phyloP scores from a whole-genome alignment of 1,284 basidiomycete genomes.

The Melampsora americana region DNA sequence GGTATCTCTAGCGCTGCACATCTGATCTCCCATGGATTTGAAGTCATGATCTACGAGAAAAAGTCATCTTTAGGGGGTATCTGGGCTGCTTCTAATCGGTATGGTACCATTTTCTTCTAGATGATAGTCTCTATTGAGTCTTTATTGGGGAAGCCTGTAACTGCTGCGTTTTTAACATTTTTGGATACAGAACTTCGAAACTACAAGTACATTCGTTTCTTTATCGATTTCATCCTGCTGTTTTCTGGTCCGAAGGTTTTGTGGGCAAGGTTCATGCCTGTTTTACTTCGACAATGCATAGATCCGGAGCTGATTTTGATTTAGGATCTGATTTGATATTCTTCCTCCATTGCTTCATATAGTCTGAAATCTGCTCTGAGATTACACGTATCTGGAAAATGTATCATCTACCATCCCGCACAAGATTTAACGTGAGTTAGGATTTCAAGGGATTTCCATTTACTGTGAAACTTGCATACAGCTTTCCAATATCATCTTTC shows the following conservation, averaged over 20 bases:
- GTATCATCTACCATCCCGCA: not conserved
- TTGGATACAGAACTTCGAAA: not conserved
- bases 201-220: not conserved
- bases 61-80: not conserved
- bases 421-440: not conserved
- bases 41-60: conserved; percentile 5
- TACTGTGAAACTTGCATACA: not conserved
- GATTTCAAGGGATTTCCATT: too few relatives aligned
- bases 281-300: not conserved
- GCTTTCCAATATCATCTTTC: not conserved
- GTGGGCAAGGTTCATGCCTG: not conserved
- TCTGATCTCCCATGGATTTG: not conserved
- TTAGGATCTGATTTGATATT: too few relatives aligned
- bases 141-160: not conserved
- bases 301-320: too few relatives aligned
- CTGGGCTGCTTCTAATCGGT: conserved; percentile 2
- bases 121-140: not conserved
- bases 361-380: not conserved
- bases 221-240: conserved; percentile 16
- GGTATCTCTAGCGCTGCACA: not conserved
- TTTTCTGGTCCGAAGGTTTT: not conserved
- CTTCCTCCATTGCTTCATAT: not conserved
- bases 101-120: not conserved
- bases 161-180: not conserved
- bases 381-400: not conserved